A percentile compares a stretch with the other conserved stretches of the same genome.
Conservation (phyloP, 441 rosid species). For the Populus trichocarpa region DNA sequence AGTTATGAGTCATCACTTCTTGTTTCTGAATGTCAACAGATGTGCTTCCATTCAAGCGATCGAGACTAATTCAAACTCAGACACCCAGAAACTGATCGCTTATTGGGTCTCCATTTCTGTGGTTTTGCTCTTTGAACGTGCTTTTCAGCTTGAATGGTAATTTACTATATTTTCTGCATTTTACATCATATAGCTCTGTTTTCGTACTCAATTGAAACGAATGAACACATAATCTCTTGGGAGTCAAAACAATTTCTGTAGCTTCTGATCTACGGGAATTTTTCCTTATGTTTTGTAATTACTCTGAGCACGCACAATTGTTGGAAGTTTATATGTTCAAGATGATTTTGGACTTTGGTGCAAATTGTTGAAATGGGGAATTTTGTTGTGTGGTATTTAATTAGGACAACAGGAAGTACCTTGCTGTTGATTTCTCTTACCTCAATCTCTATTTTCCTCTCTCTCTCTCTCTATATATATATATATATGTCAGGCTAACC, state of each 20-base stretch:
- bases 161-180: not conserved
- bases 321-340: not conserved
- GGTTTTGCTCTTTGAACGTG: constrained; percentile 32
- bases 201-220: not conserved
- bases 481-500: constrained; percentile 28
- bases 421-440: not conserved
- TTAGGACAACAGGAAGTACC: not conserved
- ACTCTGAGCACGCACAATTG: not conserved
- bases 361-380: not conserved
- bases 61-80: constrained; percentile 24
- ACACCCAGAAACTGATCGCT: constrained; percentile 25
- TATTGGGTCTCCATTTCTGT: constrained; percentile 38
- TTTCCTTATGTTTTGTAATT: not conserved
- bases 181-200: not conserved
- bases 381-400: not conserved
- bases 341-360: not conserved
- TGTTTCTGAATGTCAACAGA: constrained; percentile 15
- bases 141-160: constrained; percentile 32
- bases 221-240: not conserved
- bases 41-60: constrained; percentile 33
- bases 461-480: not conserved
- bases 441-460: not conserved
- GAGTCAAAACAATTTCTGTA: not conserved
- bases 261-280: not conserved
- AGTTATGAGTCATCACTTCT: not conserved